A percentile compares a stretch with the other conserved stretches of the same genome.
These are phyloP conservation scores for Aspergillus coremiiformis DNA, from an alignment of 495 filamentous ascomycete species.

Conservation along the genomic window DNA sequence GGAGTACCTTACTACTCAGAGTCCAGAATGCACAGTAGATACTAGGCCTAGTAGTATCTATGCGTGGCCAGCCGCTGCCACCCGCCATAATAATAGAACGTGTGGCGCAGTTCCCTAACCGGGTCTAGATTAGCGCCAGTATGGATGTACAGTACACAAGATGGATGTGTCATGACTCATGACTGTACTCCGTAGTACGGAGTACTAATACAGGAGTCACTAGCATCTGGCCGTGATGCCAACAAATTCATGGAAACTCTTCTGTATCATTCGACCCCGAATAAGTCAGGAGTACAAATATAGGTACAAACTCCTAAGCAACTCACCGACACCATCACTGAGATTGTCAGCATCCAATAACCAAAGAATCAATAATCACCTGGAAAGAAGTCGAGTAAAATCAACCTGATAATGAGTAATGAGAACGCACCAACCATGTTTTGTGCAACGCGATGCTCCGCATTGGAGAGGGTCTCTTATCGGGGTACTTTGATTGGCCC, in stretches of 20 bases:
- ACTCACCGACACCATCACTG: background rate
- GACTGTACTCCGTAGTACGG: too few species aligned
- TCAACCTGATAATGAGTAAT: background rate
- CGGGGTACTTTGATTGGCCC: slow-evolving; percentile 24
- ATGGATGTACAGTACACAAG: too few species aligned
- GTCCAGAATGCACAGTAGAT: too few species aligned
- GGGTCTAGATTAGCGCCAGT: background rate
- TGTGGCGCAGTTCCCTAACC: background rate
- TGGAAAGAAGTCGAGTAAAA: background rate
- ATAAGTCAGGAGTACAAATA: too few species aligned
- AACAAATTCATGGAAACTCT: too few species aligned
- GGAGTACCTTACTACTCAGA: too few species aligned
- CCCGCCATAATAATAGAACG: background rate
- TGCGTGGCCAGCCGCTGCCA: background rate
- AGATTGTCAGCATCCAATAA: background rate
- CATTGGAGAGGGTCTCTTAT: slow-evolving; percentile 25
- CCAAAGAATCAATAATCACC: background rate
- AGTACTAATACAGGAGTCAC: too few species aligned
- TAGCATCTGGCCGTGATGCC: too few species aligned
- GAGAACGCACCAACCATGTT: background rate
- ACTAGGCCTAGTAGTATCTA: too few species aligned
- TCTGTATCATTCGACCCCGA: background rate
- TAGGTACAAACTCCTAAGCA: too few species aligned
- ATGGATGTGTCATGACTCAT: background rate
- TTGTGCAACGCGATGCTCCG: background rate